Base-by-base conservation (phyloP, 768 basidiomycete genomes). In the Agaricus sinodeliciosus region DNA sequence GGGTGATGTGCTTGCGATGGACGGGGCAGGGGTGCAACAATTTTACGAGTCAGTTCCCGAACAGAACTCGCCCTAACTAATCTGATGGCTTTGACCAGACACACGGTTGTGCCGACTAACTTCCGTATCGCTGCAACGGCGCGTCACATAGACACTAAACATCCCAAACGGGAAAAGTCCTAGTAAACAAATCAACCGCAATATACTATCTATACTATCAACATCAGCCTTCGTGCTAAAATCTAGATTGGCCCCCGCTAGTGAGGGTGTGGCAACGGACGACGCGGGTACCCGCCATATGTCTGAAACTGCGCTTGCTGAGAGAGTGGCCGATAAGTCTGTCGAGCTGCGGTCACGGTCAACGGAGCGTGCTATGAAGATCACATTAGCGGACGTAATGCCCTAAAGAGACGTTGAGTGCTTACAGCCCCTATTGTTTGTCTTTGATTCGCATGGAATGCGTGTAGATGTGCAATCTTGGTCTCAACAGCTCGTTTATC, bases 81-180 rank as follows among this genome's bases (percentile, higher is more conserved):
- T 25, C 51, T 7, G 54, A 28, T 7, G n/a, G 52, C 7, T 48
- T 55, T 55, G 28, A 50, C 52, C 54, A 90, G 86, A 61, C 88
- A 90, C 56, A 84, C 84, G 5, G 88, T 90, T 4, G 65, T 85
- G 53, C 88, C 88, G 9, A 73, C 75, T 50, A 83, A 85, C 61
- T 86, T 90, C 64, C 78, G 88, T 2, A 86, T 90, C 57, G 87
- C 87, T 26, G 88, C 88, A 3, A 90, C 88, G 11, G 88, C 88
- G 37, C 79, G 88, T 40, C 75, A 67, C 53, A 90, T 90, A 59
- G 69, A 70, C 54, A 62, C 67, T 25, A 47, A 11, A 22, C 51
- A 53, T 40, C 37, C 37, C 6, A 53, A 53, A 46, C 44, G 27
- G 15, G 43, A 53, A 46, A 49, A 60, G 59, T 27, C 60, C 63